phyloP scores from a whole-genome alignment of 768 basidiomycete genomes.

The Boletus speciosus region DNA sequence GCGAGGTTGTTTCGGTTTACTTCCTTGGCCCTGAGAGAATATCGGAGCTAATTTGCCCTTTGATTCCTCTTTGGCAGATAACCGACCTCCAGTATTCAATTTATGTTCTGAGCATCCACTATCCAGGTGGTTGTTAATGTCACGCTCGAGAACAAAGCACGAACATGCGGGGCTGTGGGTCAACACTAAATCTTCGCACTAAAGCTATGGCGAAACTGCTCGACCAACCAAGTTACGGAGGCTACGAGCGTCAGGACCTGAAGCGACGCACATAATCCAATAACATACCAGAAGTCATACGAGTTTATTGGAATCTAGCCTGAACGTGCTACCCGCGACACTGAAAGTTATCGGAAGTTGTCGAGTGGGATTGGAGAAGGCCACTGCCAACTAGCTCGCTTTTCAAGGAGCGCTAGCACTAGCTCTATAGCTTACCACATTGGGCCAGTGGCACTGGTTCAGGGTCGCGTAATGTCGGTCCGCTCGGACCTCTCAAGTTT shows the following conservation, averaged over 20 bases:
- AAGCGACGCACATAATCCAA: not conserved
- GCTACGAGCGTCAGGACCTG: not conserved
- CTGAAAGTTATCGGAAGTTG: not conserved
- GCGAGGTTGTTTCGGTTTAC: slow-evolving; percentile 6
- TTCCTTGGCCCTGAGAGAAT: slow-evolving; percentile 30
- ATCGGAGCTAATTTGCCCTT: slow-evolving; percentile 40
- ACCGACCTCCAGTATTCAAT: not conserved
- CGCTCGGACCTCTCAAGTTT: too few relatives aligned
- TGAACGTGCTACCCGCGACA: not conserved
- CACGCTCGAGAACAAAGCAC: slow-evolving; percentile 34
- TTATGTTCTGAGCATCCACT: slow-evolving; percentile 36
- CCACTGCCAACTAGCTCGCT: not conserved
- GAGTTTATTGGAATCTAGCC: not conserved
- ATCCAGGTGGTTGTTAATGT: slow-evolving; percentile 55
- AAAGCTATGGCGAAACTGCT: not conserved
- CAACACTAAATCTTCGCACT: not conserved
- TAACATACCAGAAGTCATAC: slow-evolving; percentile 19
- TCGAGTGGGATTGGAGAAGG: not conserved
- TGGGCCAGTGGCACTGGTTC: too few relatives aligned
- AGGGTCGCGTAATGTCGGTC: too few relatives aligned
- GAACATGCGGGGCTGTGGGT: slow-evolving; percentile 49
- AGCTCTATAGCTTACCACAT: too few relatives aligned
- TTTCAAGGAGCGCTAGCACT: not conserved
- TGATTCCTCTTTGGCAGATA: slow-evolving; percentile 10
- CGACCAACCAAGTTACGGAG: slow-evolving; percentile 26